Evolutionary conservation across 2,329 filamentous ascomycete species (phyloP).

Genomic region (Hirsutella minnesotensis): DNA sequence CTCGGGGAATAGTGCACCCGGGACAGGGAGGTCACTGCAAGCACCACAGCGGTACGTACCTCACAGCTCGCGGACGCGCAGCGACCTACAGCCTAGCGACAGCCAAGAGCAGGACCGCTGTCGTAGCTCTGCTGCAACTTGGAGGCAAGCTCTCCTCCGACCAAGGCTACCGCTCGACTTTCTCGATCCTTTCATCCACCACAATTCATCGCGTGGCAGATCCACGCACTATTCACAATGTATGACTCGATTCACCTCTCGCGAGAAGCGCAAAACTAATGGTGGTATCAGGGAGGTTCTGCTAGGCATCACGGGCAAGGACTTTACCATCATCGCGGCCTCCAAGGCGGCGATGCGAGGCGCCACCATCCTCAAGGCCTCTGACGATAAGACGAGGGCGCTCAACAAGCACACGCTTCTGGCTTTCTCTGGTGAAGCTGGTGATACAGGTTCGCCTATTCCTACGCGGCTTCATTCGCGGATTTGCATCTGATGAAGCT

Average conservation of each 20-base stretch:
- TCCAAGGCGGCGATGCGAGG: slow-evolving; percentile 98
- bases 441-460: slow-evolving; percentile 64
- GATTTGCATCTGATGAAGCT: slow-evolving; percentile 10
- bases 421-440: slow-evolving; percentile 91
- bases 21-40: slow-evolving; percentile 18
- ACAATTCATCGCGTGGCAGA: background rate
- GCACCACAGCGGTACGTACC: slow-evolving; percentile 12
- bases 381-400: slow-evolving; percentile 89
- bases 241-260: background rate
- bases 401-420: slow-evolving; percentile 92
- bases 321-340: slow-evolving; percentile 95
- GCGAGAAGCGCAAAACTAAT: background rate
- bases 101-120: background rate
- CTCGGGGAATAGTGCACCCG: slow-evolving; percentile 20
- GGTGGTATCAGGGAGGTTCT: slow-evolving; percentile 71
- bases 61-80: slow-evolving; percentile 20
- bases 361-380: slow-evolving; percentile 85
- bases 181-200: background rate
- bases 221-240: background rate
- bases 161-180: background rate
- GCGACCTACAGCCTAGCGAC: slow-evolving; percentile 22
- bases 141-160: background rate
- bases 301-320: slow-evolving; percentile 95
- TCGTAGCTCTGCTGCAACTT: too few relatives aligned
- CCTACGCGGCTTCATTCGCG: background rate